These are phyloP conservation scores for Allium fistulosum DNA, from an alignment of 106 monocot species.

Conservation along the genomic window DNA sequence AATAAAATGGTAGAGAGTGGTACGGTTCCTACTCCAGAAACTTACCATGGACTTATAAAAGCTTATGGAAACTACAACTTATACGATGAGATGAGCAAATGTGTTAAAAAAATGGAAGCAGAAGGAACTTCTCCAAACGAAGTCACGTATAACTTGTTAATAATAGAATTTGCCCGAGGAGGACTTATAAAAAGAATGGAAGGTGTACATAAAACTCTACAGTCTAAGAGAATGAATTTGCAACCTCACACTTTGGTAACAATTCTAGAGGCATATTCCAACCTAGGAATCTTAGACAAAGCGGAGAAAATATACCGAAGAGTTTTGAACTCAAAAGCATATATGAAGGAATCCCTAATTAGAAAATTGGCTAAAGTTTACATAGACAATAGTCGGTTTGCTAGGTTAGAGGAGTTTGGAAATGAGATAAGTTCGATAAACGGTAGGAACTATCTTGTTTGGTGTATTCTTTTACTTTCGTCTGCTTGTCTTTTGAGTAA, in stretches of 20 bases:
- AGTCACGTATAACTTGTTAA: constrained; percentile 59
- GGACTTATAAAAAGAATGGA: constrained; percentile 68
- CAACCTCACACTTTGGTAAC: constrained; percentile 30
- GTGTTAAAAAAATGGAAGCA: constrained; percentile 59
- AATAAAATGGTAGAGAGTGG: constrained; percentile 42
- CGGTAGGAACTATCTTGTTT: constrained; percentile 50
- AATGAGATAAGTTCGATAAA: constrained; percentile 34
- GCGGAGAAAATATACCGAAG: constrained; percentile 40
- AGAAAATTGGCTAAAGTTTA: constrained; percentile 58
- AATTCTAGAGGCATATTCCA: constrained; percentile 75
- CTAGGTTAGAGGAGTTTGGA: constrained; percentile 57
- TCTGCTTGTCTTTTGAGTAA: constrained; percentile 50
- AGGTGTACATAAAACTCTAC: constrained; percentile 28
- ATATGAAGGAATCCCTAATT: constrained; percentile 45
- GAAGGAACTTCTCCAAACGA: constrained; percentile 49
- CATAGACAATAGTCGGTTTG: constrained; percentile 46
- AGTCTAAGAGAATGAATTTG: constrained; percentile 56
- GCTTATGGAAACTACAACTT: constrained; percentile 47
- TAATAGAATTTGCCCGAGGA: constrained; percentile 41
- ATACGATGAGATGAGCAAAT: constrained; percentile 71
- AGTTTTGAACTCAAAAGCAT: constrained; percentile 29
- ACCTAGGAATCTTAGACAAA: constrained; percentile 53
- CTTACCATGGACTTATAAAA: constrained; percentile 59
- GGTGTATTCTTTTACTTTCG: constrained; percentile 57
- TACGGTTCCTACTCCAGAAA: constrained; percentile 35